A percentile compares a stretch with the other conserved stretches of the same genome.
Conservation (phyloP, 495 filamentous ascomycete species). For the Aspergillus ostianus region DNA sequence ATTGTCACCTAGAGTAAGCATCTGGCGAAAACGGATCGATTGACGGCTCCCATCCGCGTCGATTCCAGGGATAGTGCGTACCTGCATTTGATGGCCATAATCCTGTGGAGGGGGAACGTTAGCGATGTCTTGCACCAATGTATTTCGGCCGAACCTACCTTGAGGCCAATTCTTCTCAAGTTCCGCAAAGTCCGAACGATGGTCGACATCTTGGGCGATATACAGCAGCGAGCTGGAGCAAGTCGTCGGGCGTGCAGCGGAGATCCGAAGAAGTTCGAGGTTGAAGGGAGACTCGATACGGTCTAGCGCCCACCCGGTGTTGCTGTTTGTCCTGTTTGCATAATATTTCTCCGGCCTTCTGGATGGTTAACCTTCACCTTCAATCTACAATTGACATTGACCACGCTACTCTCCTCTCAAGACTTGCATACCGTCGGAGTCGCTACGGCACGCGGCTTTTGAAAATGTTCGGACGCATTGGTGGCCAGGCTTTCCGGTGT, state of each 20-base stretch:
- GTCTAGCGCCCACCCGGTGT: constrained; percentile 22
- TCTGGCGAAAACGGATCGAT: constrained; percentile 4
- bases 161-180: constrained; percentile 80
- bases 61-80: constrained; percentile 42
- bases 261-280: constrained; percentile 11
- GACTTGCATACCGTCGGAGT: neutral
- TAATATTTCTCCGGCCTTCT: neutral
- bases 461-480: constrained; percentile 43
- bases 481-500: constrained; percentile 38
- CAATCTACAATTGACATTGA: neutral
- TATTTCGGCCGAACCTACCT: constrained; percentile 52
- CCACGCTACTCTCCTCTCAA: neutral
- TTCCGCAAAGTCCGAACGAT: constrained; percentile 83
- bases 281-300: constrained; percentile 17
- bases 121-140: constrained; percentile 18
- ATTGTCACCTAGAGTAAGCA: constrained; percentile 23
- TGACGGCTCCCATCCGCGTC: constrained; percentile 11
- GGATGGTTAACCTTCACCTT: neutral
- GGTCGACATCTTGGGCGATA: constrained; percentile 75
- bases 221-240: constrained; percentile 18
- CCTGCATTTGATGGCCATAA: constrained; percentile 88
- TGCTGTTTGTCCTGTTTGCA: constrained; percentile 40
- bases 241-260: constrained; percentile 20
- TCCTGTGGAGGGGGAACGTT: constrained; percentile 55
- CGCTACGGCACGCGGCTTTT: neutral